Base-by-base conservation (phyloP, 768 basidiomycete genomes). In the Xerocomus brunneocitrinus region DNA sequence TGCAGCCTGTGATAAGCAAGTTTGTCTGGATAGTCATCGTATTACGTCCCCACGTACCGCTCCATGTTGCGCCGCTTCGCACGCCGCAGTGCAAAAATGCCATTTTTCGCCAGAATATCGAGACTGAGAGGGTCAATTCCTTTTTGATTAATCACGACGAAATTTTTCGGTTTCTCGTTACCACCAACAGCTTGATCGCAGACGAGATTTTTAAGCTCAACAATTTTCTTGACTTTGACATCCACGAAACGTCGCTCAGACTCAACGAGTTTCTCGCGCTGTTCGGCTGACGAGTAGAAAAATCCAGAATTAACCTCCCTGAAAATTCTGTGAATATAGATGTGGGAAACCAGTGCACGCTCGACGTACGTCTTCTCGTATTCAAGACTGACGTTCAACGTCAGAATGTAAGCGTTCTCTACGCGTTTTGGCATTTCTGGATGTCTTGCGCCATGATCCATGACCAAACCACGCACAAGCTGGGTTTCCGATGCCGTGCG, bases 61-160 rank as follows among this genome's bases (percentile, higher is more conserved):
- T 99, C 97, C 97, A 99, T 98, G 68, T 99, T 99, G 64, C 97
- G 84, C 67, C 97, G 79, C 78, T 99, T 99, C 16, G 97, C 97
- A 56, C 97, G 79, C 57, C 97, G 82, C 47, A 99, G 79, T 22
- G 93, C 95, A 53, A 99, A 73, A 58, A 99, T 98, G 12, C 94
- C 95, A 71, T 93, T 90, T 79, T 98, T 98, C 41, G 91, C 94
- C 38, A 99, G 76, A 39, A 98, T 85, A 71, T 99, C 97, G 52
- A 99, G 79, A 63, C 89, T 91, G 67, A 99, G 81, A 6, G 97
- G 97, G 70, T 99, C 97, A 59, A 99, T 99, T 58, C 97, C 97
- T 72, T 99, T 99, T 73, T 99, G 97, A 71, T 98, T 99, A 74
- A 99, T 87, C 50, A 98, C 72, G 47, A 98, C 95, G 67, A 99